Evolutionary conservation across 768 basidiomycete species (phyloP).

Genomic region (Gloeostereum incarnatum): DNA sequence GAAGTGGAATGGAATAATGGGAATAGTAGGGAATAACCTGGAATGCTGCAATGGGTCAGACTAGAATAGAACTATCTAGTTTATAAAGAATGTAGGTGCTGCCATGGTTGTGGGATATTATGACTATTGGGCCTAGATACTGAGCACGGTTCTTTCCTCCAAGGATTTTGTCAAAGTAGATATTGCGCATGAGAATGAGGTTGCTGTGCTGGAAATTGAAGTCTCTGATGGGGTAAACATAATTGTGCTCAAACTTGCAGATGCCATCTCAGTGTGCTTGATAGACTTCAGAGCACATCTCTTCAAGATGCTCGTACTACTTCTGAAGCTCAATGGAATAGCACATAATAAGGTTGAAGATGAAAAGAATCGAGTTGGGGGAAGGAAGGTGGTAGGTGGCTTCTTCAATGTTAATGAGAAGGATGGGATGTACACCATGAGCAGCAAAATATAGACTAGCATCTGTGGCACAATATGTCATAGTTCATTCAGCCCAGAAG

Average conservation of each 20-base stretch:
- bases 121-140: slow-evolving; percentile 24
- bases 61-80: slow-evolving; percentile 14
- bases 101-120: slow-evolving; percentile 15
- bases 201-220: slow-evolving; percentile 19
- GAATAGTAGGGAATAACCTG: slow-evolving; percentile 16
- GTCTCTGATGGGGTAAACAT: slow-evolving; percentile 12
- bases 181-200: slow-evolving; percentile 25
- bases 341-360: slow-evolving; percentile 12
- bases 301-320: slow-evolving; percentile 4
- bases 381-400: slow-evolving; percentile 17
- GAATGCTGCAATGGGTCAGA: slow-evolving; percentile 14
- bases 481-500: slow-evolving; percentile 14
- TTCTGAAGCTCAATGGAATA: slow-evolving; percentile 14
- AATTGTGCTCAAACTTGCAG: slow-evolving; percentile 9
- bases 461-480: slow-evolving; percentile 10
- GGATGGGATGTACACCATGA: slow-evolving; percentile 19
- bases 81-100: slow-evolving; percentile 17
- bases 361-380: slow-evolving; percentile 15
- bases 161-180: slow-evolving; percentile 16
- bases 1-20: slow-evolving; percentile 5
- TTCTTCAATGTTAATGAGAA: slow-evolving; percentile 21
- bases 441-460: slow-evolving; percentile 17
- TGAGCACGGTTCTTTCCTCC: slow-evolving; percentile 18
- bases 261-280: slow-evolving; percentile 9
- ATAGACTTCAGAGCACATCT: slow-evolving; percentile 10